phyloP scores from a whole-genome alignment of 139 green algal genomes.

The Yamagishiella unicocca region DNA sequence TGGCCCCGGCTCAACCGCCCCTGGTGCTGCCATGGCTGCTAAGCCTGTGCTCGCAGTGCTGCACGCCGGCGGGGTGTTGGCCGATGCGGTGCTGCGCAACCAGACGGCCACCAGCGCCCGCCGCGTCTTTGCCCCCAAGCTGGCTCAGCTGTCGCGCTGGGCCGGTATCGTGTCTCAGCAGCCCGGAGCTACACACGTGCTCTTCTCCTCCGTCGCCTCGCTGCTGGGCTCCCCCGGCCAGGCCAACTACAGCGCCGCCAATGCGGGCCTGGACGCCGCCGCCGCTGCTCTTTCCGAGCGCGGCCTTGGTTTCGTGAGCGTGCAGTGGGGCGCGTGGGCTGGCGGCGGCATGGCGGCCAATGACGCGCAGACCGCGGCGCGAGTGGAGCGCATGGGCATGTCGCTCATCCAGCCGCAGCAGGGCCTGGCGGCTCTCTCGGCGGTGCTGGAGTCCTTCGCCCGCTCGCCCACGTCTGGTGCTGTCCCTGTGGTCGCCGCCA shows the following conservation, averaged over 20 bases:
- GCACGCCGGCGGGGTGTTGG: constrained; percentile 74
- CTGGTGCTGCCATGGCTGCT: background rate
- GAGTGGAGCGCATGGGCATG: constrained; percentile 68
- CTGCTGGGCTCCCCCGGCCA: constrained; percentile 84
- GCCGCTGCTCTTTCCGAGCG: constrained; percentile 33
- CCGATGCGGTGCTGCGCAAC: constrained; percentile 68
- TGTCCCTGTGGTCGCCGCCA: constrained; percentile 42
- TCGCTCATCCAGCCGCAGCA: constrained; percentile 53
- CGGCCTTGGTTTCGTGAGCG: constrained; percentile 63
- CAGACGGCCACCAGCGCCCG: constrained; percentile 63
- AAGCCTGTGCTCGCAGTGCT: constrained; percentile 57
- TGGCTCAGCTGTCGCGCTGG: constrained; percentile 37
- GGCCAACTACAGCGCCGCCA: constrained; percentile 87
- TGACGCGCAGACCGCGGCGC: constrained; percentile 24
- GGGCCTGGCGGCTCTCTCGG: constrained; percentile 63
- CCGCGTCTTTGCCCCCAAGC: constrained; percentile 69
- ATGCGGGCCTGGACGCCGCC: constrained; percentile 76
- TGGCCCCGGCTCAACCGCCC: no score
- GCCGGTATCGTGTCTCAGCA: constrained; percentile 26
- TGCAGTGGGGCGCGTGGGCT: constrained; percentile 90
- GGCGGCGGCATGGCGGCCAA: constrained; percentile 64
- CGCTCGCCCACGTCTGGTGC: background rate
- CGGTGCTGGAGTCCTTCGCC: constrained; percentile 2
- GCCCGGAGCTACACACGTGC: constrained; percentile 48
- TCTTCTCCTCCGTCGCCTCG: constrained; percentile 78